A percentile compares a stretch with the other conserved stretches of the same genome.
These are phyloP conservation scores for Oryza meyeriana DNA, from an alignment of 176 grass and related monocot genomes.

Conservation along the genomic window DNA sequence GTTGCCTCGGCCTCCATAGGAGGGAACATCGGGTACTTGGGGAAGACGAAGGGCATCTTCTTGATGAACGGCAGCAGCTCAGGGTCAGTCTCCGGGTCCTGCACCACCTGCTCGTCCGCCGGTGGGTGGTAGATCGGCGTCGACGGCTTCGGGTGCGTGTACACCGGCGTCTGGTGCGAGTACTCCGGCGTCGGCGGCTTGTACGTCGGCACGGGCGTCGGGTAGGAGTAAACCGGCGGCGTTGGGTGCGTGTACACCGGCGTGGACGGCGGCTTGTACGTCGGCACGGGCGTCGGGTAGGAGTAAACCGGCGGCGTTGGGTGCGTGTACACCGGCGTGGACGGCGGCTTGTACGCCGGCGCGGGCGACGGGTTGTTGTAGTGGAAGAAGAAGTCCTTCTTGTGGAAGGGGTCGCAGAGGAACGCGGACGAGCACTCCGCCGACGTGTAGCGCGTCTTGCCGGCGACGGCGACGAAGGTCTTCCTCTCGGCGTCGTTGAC, in stretches of 20 bases:
- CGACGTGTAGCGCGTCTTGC: constrained; percentile 2
- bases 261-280: not conserved
- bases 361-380: not conserved
- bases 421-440: constrained; percentile 22
- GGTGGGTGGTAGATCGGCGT: constrained; percentile 29
- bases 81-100: constrained; percentile 13
- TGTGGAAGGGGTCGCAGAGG: constrained; percentile 16
- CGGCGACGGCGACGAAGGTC: constrained; percentile 10
- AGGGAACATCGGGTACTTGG: constrained; percentile 13
- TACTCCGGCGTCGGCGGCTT: not conserved
- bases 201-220: not conserved
- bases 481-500: not conserved
- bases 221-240: not conserved
- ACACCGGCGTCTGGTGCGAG: constrained; percentile 3
- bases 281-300: not conserved
- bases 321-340: not conserved
- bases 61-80: constrained; percentile 38
- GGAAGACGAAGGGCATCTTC: constrained; percentile 29
- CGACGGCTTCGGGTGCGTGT: not conserved
- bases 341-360: not conserved
- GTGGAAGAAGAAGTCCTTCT: constrained; percentile 19
- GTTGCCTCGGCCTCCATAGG: not conserved
- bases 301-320: not conserved
- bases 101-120: constrained; percentile 7
- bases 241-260: not conserved